Percentiles rank a stretch among this genome's conserved stretches.
phyloP scores from a whole-genome alignment of 2,329 filamentous ascomycete species.

The Cladophialophora psammophila region DNA sequence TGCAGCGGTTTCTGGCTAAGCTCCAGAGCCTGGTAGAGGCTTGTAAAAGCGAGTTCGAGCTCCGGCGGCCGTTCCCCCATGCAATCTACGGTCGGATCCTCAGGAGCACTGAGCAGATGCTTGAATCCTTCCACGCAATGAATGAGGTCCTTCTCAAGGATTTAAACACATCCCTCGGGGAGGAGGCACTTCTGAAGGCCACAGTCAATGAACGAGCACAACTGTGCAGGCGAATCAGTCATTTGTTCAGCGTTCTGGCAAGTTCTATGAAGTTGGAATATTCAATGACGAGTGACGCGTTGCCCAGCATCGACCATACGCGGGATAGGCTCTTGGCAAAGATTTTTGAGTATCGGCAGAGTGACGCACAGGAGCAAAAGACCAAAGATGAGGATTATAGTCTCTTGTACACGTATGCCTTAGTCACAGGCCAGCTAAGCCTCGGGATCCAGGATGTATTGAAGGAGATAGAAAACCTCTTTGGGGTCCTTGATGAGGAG shows the following conservation, averaged over 20 bases:
- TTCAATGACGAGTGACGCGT: conserved; percentile 78
- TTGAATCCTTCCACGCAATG: conserved; percentile 96
- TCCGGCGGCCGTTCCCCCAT: conserved; percentile 84
- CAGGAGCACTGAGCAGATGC: conserved; percentile 78
- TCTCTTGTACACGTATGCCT: conserved; percentile 84
- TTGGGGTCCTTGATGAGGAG: conserved; percentile 68
- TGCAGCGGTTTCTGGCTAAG: conserved; percentile 78
- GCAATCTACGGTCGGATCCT: conserved; percentile 77
- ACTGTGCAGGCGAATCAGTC: conserved; percentile 87
- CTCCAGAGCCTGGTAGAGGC: conserved; percentile 76
- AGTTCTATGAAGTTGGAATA: conserved; percentile 95
- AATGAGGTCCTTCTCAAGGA: conserved; percentile 88
- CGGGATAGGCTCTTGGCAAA: conserved; percentile 85
- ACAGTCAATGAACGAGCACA: conserved; percentile 80
- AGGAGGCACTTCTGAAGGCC: conserved; percentile 79
- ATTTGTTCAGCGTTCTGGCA: conserved; percentile 84
- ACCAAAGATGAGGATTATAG: conserved; percentile 75
- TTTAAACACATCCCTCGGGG: conserved; percentile 75
- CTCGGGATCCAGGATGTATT: conserved; percentile 63
- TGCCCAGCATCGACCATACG: conserved; percentile 81
- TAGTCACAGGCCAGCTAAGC: conserved; percentile 68
- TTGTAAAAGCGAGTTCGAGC: conserved; percentile 85
- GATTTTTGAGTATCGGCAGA: conserved; percentile 84
- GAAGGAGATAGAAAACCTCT: conserved; percentile 64
- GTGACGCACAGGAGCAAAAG: conserved; percentile 60